Conservation (phyloP, 2,329 filamentous ascomycete species). For the Aspergillus brasiliensis region DNA sequence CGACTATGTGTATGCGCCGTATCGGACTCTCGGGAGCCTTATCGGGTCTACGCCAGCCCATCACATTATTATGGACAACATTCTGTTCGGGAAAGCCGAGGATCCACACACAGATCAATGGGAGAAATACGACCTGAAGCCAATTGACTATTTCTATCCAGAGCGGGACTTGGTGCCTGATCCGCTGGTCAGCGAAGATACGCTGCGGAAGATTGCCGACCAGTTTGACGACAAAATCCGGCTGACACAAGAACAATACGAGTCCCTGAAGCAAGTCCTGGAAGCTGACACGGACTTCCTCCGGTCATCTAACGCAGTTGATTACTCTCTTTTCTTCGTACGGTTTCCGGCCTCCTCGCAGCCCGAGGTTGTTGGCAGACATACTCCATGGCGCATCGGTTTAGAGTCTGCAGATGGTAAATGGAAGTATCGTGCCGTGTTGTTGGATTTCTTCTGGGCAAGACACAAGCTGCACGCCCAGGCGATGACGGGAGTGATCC, state of each 20-base stretch:
- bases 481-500: conserved; percentile 66
- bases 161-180: conserved; percentile 71
- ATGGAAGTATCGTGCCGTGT: conserved; percentile 67
- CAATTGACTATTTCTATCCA: conserved; percentile 73
- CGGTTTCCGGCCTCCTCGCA: conserved; percentile 52
- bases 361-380: conserved; percentile 34
- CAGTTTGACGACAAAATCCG: conserved; percentile 67
- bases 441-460: conserved; percentile 79
- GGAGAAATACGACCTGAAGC: conserved; percentile 76
- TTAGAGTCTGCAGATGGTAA: conserved; percentile 63
- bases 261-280: conserved; percentile 58
- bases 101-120: conserved; percentile 53
- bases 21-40: conserved; percentile 60
- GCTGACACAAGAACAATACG: conserved; percentile 57
- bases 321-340: conserved; percentile 74
- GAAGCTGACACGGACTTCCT: conserved; percentile 66
- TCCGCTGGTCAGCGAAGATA: conserved; percentile 62
- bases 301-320: conserved; percentile 65
- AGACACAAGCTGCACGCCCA: conserved; percentile 69
- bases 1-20: conserved; percentile 64
- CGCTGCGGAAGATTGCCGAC: conserved; percentile 67
- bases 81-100: conserved; percentile 62
- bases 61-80: conserved; percentile 78
- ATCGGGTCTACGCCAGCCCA: conserved; percentile 66
- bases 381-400: conserved; percentile 62